Evolutionary conservation across 139 green algal species (phyloP).

Genomic region (Coelastrella sp.): DNA sequence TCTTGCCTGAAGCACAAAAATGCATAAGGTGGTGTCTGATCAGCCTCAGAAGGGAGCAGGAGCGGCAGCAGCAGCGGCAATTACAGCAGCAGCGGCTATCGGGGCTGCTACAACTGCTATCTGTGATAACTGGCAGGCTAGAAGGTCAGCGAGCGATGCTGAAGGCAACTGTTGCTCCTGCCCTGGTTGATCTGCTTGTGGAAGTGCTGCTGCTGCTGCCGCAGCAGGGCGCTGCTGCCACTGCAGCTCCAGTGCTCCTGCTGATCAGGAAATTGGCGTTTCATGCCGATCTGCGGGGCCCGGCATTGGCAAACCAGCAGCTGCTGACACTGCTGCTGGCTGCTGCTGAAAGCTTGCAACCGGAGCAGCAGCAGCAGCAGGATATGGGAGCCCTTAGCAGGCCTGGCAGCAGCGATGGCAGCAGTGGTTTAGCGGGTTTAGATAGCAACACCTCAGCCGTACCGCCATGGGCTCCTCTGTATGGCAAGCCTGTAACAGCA

Average conservation of each 20-base stretch:
- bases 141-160: slow-evolving; percentile 65
- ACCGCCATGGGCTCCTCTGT: slow-evolving; percentile 6
- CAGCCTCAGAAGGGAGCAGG: not conserved
- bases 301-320: slow-evolving; percentile 60
- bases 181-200: slow-evolving; percentile 56
- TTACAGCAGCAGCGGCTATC: slow-evolving; percentile 16
- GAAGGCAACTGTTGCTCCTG: slow-evolving; percentile 16
- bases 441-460: not conserved
- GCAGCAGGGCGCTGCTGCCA: not conserved
- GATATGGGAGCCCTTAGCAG: not conserved
- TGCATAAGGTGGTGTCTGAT: not conserved
- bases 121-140: slow-evolving; percentile 50
- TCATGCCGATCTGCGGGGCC: slow-evolving; percentile 56
- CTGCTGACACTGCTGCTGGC: slow-evolving; percentile 66
- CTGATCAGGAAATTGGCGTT: slow-evolving; percentile 74
- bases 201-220: slow-evolving; percentile 43
- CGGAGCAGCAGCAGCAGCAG: not conserved
- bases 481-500: slow-evolving; percentile 8
- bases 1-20: slow-evolving; percentile 1
- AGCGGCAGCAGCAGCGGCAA: slow-evolving; percentile 15
- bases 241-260: slow-evolving; percentile 43
- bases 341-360: slow-evolving; percentile 49
- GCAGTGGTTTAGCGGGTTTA: not conserved
- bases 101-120: slow-evolving; percentile 38
- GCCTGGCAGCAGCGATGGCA: not conserved